Conservation (phyloP, 2,329 filamentous ascomycete species). For the Chaetoscypha palmicola region DNA sequence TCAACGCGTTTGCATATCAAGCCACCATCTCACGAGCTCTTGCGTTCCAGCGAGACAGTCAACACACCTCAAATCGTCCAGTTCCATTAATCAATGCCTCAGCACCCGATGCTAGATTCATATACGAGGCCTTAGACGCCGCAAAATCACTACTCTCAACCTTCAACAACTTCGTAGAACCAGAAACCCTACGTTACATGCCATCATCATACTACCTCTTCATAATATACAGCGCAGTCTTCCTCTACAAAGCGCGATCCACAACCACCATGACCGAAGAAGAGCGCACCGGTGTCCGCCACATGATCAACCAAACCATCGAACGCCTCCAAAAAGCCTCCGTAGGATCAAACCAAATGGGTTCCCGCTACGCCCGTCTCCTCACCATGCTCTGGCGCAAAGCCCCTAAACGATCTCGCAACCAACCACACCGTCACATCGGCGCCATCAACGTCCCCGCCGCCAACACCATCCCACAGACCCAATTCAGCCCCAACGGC, state of each 20-base stretch:
- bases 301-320: conserved; percentile 51
- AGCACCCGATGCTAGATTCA: conserved; percentile 57
- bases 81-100: conserved; percentile 37
- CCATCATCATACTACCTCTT: conserved; percentile 57
- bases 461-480: conserved; percentile 2
- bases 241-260: conserved; percentile 48
- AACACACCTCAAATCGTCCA: conserved; percentile 35
- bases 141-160: conserved; percentile 55
- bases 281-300: conserved; percentile 41
- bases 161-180: conserved; percentile 52
- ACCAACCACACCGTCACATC: background rate
- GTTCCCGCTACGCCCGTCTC: conserved; percentile 53
- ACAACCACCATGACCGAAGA: conserved; percentile 26
- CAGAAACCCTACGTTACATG: conserved; percentile 55
- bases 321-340: conserved; percentile 53
- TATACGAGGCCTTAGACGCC: conserved; percentile 59
- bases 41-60: conserved; percentile 23
- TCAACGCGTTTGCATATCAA: conserved; percentile 70
- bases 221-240: conserved; percentile 56
- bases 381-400: conserved; percentile 53
- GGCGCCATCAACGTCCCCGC: background rate
- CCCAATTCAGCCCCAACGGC: background rate
- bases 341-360: conserved; percentile 50
- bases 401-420: conserved; percentile 15
- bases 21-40: conserved; percentile 52